phyloP scores from a whole-genome alignment of 192 early-diverging fungal species.

The Entophlyctis helioformis region DNA sequence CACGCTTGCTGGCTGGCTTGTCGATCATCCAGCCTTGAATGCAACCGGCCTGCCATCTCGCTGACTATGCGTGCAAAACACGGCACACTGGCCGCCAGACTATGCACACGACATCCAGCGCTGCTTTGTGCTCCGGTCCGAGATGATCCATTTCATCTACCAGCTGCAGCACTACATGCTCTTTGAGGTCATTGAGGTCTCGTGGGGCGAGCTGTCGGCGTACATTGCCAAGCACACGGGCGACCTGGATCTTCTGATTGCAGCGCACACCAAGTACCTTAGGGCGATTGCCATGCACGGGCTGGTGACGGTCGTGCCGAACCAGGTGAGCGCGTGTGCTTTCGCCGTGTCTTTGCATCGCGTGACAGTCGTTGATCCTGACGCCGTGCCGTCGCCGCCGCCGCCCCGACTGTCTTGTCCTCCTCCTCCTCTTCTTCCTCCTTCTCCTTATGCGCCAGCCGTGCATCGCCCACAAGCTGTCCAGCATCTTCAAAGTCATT shows the following conservation, averaged over 20 bases:
- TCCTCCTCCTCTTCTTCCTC: not conserved
- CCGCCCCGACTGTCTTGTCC: not conserved
- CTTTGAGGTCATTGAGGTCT: slow-evolving; percentile 87
- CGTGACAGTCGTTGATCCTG: not conserved
- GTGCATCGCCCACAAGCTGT: not conserved
- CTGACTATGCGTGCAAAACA: not conserved
- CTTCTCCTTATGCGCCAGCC: not conserved
- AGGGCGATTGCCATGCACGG: slow-evolving; percentile 51
- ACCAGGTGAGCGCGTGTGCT: too few relatives aligned
- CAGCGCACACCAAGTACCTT: slow-evolving; percentile 68
- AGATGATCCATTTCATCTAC: slow-evolving; percentile 91
- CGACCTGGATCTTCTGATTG: slow-evolving; percentile 72
- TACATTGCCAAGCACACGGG: slow-evolving; percentile 41
- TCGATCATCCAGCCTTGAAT: too few relatives aligned
- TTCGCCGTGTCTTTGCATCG: slow-evolving; percentile 2
- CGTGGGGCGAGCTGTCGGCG: slow-evolving; percentile 69
- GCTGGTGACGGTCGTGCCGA: slow-evolving; percentile 32
- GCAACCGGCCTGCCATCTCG: not conserved
- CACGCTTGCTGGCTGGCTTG: too few relatives aligned
- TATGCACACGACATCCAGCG: slow-evolving; percentile 44
- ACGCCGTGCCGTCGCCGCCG: not conserved
- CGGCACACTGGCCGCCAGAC: too few relatives aligned
- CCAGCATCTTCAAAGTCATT: slow-evolving; percentile 9
- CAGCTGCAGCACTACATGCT: slow-evolving; percentile 89
- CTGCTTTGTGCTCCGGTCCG: slow-evolving; percentile 53